Conservation (phyloP, 2,329 filamentous ascomycete species). For the Alternaria brassicae region DNA sequence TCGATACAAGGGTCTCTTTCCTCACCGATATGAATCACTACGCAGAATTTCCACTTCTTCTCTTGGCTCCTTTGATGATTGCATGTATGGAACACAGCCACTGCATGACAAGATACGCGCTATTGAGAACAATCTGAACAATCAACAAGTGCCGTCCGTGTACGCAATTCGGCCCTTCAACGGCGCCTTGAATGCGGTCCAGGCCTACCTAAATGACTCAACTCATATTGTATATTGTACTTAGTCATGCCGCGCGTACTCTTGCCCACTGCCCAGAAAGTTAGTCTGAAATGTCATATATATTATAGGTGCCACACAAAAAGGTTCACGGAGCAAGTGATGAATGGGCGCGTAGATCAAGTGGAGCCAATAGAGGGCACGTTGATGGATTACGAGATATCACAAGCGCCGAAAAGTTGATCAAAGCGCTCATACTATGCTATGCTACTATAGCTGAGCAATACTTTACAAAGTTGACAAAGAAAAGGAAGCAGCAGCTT, state of each 20-base stretch:
- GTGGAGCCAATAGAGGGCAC: not conserved
- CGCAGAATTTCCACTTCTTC: not conserved
- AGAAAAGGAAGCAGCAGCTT: not conserved
- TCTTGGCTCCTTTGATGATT: not conserved
- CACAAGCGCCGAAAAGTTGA: not conserved
- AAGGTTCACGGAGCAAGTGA: not conserved
- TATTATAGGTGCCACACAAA: not conserved
- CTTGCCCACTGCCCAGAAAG: not conserved
- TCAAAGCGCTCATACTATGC: not conserved
- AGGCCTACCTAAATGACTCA: not conserved
- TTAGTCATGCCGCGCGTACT: not conserved
- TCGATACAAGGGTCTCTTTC: not conserved
- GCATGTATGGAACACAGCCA: not conserved
- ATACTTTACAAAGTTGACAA: not conserved
- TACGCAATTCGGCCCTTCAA: not conserved
- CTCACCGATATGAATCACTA: not conserved
- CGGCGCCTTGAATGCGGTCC: not conserved
- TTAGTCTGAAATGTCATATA: not conserved
- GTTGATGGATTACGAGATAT: not conserved
- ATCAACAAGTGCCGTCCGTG: not conserved
- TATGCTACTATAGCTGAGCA: not conserved
- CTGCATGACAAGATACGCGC: not conserved
- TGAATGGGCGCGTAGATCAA: not conserved
- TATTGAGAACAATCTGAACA: not conserved
- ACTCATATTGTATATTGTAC: not conserved